phyloP scores from a whole-genome alignment of 2,329 filamentous ascomycete species.

The Zasmidium cellare region DNA sequence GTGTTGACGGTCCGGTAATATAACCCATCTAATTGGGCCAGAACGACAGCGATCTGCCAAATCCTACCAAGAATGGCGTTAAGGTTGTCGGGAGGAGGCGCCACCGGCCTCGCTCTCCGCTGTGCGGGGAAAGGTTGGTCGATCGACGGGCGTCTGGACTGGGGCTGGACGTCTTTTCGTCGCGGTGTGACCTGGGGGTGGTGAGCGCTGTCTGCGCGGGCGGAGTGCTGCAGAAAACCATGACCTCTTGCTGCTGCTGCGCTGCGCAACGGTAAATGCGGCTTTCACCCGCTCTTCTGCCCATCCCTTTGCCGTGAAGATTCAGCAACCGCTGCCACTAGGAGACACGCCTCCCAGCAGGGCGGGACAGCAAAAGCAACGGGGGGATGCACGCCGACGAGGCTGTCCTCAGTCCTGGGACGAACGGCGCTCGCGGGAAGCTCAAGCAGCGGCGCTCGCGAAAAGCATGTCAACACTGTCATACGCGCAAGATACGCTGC shows the following conservation, averaged over 20 bases:
- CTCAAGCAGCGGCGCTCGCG: constrained; percentile 23
- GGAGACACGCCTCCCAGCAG: not conserved
- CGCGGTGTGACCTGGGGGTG: too few relatives aligned
- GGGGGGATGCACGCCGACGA: constrained; percentile 4
- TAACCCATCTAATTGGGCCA: too few relatives aligned
- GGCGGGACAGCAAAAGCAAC: not conserved
- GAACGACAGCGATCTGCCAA: too few relatives aligned
- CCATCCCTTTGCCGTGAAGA: not conserved
- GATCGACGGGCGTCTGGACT: too few relatives aligned
- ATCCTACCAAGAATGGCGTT: too few relatives aligned
- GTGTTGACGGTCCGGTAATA: too few relatives aligned
- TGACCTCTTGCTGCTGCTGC: not conserved
- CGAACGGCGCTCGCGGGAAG: constrained; percentile 14
- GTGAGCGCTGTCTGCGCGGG: too few relatives aligned
- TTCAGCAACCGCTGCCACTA: not conserved
- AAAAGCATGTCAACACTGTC: constrained; percentile 23
- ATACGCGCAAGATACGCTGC: constrained; percentile 23
- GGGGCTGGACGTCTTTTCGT: too few relatives aligned
- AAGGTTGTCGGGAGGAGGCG: too few relatives aligned
- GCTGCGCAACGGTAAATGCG: constrained; percentile 5
- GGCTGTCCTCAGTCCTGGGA: constrained; percentile 7
- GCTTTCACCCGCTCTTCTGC: not conserved
- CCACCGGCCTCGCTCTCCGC: too few relatives aligned
- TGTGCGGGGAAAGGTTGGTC: too few relatives aligned
- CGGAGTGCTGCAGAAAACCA: not conserved